Percentiles rank a stretch among this genome's conserved stretches.
These are phyloP conservation scores for Dactylonectria estremocensis DNA, from an alignment of 2,329 filamentous ascomycete genomes.

Conservation along the genomic window DNA sequence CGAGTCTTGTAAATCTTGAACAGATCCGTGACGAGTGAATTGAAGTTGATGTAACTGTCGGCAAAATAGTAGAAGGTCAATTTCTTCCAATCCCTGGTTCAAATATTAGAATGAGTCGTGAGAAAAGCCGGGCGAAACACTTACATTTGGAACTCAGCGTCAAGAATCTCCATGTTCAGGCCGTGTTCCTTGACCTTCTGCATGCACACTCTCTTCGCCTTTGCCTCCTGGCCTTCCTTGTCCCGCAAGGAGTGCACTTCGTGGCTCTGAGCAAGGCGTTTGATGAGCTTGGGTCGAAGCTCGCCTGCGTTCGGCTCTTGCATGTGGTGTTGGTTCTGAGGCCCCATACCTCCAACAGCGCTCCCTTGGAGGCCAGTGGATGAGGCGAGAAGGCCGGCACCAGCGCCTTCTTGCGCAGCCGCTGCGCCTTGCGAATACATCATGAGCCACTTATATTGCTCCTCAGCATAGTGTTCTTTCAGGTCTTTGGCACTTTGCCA, in stretches of 20 bases:
- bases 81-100: slow-evolving; percentile 94
- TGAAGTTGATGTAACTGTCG: slow-evolving; percentile 99
- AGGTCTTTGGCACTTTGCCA: slow-evolving; percentile 90
- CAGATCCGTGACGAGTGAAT: slow-evolving; percentile 94
- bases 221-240: slow-evolving; percentile 97
- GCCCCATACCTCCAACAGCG: slow-evolving; percentile 84
- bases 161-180: slow-evolving; percentile 97
- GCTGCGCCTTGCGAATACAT: slow-evolving; percentile 92
- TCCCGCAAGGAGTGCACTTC: slow-evolving; percentile 91
- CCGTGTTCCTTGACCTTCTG: slow-evolving; percentile 96
- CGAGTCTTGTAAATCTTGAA: slow-evolving; percentile 99
- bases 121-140: slow-evolving; percentile 53
- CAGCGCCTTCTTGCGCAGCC: slow-evolving; percentile 72
- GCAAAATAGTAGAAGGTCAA: slow-evolving; percentile 99
- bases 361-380: slow-evolving; percentile 77
- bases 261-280: slow-evolving; percentile 91
- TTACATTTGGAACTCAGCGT: slow-evolving; percentile 98
- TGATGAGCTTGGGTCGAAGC: slow-evolving; percentile 96
- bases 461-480: slow-evolving; percentile 92
- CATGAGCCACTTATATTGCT: slow-evolving; percentile 99
- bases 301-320: slow-evolving; percentile 81
- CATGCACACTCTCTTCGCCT: slow-evolving; percentile 96
- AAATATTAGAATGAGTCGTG: slow-evolving; percentile 32
- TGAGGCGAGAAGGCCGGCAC: slow-evolving; percentile 74
- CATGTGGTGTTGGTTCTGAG: slow-evolving; percentile 79